phyloP scores from a whole-genome alignment of 257 asterid species.

The Solanum stenotomum region DNA sequence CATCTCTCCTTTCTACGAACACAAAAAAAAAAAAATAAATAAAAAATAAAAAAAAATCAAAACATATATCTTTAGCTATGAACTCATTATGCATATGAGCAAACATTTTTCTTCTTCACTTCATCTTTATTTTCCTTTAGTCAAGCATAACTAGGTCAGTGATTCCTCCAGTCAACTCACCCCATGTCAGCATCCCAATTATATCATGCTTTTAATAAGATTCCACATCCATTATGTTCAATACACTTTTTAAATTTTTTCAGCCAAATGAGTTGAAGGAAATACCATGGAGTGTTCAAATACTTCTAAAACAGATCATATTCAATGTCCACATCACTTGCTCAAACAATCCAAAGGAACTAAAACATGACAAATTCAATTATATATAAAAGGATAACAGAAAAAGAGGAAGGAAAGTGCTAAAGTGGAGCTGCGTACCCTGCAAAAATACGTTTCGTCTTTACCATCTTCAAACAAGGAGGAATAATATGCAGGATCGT shows the following conservation, averaged over 20 bases:
- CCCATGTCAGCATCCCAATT: background rate
- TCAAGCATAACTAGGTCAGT: background rate
- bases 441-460: constrained; percentile 28
- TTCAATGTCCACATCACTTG: background rate
- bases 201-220: background rate
- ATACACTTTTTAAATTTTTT: background rate
- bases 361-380: background rate
- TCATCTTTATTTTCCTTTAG: background rate
- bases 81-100: background rate
- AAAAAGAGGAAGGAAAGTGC: background rate
- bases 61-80: background rate
- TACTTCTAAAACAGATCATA: background rate
- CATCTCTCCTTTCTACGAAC: too few species aligned
- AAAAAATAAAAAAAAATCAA: background rate
- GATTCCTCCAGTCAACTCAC: background rate
- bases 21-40: too few species aligned
- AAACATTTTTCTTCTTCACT: background rate
- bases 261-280: background rate
- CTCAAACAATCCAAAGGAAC: background rate
- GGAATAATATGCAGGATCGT: constrained; percentile 72
- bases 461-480: constrained; percentile 72
- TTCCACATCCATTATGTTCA: background rate
- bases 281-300: background rate
- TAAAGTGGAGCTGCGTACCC: constrained; percentile 34
- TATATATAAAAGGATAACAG: background rate